Conservation (phyloP, 139 green algal species). For the Chlorella ohadii region DNA sequence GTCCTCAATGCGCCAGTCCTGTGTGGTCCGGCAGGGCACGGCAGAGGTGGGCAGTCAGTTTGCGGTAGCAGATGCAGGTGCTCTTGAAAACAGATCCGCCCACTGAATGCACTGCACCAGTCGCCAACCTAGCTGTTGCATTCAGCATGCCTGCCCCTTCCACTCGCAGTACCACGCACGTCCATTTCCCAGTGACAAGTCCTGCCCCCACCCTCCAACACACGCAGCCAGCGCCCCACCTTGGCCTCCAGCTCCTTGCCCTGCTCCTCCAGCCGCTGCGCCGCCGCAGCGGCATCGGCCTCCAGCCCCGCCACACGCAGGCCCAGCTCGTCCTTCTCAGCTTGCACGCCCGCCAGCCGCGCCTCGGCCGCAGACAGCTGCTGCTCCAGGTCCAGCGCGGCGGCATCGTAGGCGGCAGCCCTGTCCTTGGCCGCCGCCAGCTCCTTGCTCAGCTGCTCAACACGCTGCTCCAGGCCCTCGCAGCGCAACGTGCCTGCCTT, state of each 20-base stretch:
- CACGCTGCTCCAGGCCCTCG: background rate
- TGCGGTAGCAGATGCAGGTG: too few relatives aligned
- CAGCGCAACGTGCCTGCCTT: slow-evolving; percentile 7
- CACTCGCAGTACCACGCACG: too few relatives aligned
- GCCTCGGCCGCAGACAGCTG: slow-evolving; percentile 39
- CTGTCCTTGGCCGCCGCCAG: background rate
- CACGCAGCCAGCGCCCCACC: background rate
- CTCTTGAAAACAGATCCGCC: too few relatives aligned
- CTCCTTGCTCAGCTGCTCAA: background rate
- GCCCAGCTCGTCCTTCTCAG: background rate
- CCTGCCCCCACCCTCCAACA: background rate
- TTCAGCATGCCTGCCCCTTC: too few relatives aligned
- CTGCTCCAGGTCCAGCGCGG: slow-evolving; percentile 34
- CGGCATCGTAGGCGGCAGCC: background rate
- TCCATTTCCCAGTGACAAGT: too few relatives aligned
- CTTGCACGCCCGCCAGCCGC: background rate
- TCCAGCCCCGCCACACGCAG: background rate
- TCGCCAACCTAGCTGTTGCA: too few relatives aligned
- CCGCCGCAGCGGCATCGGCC: background rate
- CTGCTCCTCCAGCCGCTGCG: background rate
- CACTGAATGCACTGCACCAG: too few relatives aligned
- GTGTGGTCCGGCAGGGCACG: background rate
- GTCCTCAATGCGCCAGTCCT: slow-evolving; percentile 44
- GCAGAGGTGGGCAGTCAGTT: too few relatives aligned
- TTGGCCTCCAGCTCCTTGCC: background rate